Evolutionary conservation across 164 flowering plant genomes (phyloP), one percentile per base, ranked within the genome.

Genomic region (Chimonanthus salicifolius): DNA sequence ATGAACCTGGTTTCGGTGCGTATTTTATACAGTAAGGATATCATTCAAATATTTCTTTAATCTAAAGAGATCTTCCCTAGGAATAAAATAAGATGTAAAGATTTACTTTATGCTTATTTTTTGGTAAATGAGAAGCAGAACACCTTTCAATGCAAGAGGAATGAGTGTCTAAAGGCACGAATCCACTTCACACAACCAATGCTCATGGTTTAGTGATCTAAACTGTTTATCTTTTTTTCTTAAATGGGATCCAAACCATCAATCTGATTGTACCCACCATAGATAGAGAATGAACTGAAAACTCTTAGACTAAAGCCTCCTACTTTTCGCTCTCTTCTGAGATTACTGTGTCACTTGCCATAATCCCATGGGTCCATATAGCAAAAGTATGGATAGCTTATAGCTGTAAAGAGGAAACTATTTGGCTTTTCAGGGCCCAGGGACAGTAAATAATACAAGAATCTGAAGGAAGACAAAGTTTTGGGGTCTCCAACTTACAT

Each of bases 401-500:
- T 51, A 47, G 47, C 51, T 47, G 11, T n/a, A 47, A 7, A n/a
- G 70, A 68, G 50, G 16, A 62, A 71, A 49, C 6, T 20, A 67
- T n/a, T 47, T 6, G 67, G 66, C 44, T 47, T 58, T 47, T 47
- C 18, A 54, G 74, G 74, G 47, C 45, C 67, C 5, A n/a, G 67
- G 10, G 6, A 16, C 8, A n/a, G 44, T n/a, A n/a, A 20, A 21
- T n/a, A 21, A n/a, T 63, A n/a, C 8, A 63, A 63, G 7, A 51
- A 7, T 51, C 44, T 5, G 10, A 33, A 9, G 47, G 15, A 65
- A 65, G 44, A 18, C n/a, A 9, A 43, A 65, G 46, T 47, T 45
- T 8, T 65, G 7, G 68, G 66, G 68, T 65, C 11, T 65, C 68
- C 68, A 43, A 43, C 68, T 11, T 45, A 3, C 44, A 20, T 63